Evolutionary conservation across 495 filamentous ascomycete genomes (phyloP).

Genomic region (Aspergillus ellipticus): DNA sequence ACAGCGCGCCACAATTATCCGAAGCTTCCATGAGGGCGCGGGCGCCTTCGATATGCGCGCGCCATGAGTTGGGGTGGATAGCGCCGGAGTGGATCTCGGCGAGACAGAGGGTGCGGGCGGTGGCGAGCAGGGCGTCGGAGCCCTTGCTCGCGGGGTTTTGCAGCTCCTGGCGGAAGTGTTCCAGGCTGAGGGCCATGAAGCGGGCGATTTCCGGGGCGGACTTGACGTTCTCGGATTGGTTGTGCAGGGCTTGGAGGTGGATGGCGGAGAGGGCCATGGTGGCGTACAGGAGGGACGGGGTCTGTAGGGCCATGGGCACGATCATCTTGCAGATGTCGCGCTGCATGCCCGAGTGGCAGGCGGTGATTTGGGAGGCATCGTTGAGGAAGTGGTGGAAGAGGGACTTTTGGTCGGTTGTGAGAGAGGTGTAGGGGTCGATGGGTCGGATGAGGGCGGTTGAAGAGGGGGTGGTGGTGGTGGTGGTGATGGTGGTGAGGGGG

Average conservation of each 20-base stretch:
- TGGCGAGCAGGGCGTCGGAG: constrained; percentile 43
- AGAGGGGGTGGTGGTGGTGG: constrained; percentile 24
- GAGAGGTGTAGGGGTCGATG: constrained; percentile 41
- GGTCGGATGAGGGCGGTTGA: constrained; percentile 28
- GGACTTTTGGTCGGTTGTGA: constrained; percentile 37
- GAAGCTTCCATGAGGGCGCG: constrained; percentile 38
- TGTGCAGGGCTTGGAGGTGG: constrained; percentile 42
- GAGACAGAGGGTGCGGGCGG: constrained; percentile 45
- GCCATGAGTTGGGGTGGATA: constrained; percentile 45
- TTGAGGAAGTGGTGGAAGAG: constrained; percentile 45
- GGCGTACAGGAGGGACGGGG: constrained; percentile 43
- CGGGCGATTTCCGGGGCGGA: constrained; percentile 43
- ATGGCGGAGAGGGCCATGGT: constrained; percentile 48
- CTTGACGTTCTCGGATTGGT: constrained; percentile 41
- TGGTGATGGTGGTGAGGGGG: background rate
- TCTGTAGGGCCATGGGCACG: constrained; percentile 45
- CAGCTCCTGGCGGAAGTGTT: constrained; percentile 44
- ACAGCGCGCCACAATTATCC: constrained; percentile 24
- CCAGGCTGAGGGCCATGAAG: constrained; percentile 42
- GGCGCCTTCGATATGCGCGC: constrained; percentile 45
- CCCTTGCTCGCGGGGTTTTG: constrained; percentile 33
- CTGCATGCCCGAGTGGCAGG: constrained; percentile 45
- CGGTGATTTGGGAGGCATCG: constrained; percentile 45
- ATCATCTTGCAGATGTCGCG: constrained; percentile 46
- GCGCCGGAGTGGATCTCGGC: constrained; percentile 49